These are phyloP conservation scores for Aspergillus sclerotiicarbonarius DNA, from an alignment of 495 filamentous ascomycete species.

Conservation along the genomic window DNA sequence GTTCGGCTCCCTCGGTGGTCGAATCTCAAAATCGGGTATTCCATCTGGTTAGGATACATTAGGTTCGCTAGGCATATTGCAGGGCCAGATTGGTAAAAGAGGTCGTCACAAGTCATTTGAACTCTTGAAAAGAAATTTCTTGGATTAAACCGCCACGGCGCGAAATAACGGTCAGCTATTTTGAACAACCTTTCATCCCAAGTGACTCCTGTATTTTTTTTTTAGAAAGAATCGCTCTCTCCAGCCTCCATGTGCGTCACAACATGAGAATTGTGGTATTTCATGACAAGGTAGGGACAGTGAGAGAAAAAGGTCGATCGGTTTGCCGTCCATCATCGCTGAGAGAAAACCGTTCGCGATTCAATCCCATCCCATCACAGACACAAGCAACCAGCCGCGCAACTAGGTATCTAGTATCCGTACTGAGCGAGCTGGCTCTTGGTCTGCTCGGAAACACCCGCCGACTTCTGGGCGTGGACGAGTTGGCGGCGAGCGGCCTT, in stretches of 20 bases:
- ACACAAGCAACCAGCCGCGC: slow-evolving; percentile 49
- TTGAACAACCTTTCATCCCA: slow-evolving; percentile 48
- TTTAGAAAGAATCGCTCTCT: slow-evolving; percentile 25
- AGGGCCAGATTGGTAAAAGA: neutral
- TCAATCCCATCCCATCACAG: slow-evolving; percentile 44
- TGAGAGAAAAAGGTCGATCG: slow-evolving; percentile 43
- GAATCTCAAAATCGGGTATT: too few relatives aligned
- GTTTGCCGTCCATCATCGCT: slow-evolving; percentile 43
- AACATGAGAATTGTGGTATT: slow-evolving; percentile 27
- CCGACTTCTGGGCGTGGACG: slow-evolving; percentile 85
- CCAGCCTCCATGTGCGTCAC: slow-evolving; percentile 38
- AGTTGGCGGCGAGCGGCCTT: slow-evolving; percentile 88
- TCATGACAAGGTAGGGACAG: slow-evolving; percentile 34
- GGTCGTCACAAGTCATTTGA: slow-evolving; percentile 24
- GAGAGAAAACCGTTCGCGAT: slow-evolving; percentile 49
- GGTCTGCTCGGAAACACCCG: slow-evolving; percentile 74
- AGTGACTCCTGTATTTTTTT: slow-evolving; percentile 38
- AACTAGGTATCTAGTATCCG: slow-evolving; percentile 65
- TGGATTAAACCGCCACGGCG: slow-evolving; percentile 52
- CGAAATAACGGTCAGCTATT: slow-evolving; percentile 47
- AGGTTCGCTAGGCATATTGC: too few relatives aligned
- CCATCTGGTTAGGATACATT: too few relatives aligned
- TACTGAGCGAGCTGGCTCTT: slow-evolving; percentile 68
- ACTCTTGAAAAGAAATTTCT: slow-evolving; percentile 44
- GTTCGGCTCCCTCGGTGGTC: too few relatives aligned